Conservation (phyloP, 1,139 yeast species). For the Taiozyma sp. region DNA sequence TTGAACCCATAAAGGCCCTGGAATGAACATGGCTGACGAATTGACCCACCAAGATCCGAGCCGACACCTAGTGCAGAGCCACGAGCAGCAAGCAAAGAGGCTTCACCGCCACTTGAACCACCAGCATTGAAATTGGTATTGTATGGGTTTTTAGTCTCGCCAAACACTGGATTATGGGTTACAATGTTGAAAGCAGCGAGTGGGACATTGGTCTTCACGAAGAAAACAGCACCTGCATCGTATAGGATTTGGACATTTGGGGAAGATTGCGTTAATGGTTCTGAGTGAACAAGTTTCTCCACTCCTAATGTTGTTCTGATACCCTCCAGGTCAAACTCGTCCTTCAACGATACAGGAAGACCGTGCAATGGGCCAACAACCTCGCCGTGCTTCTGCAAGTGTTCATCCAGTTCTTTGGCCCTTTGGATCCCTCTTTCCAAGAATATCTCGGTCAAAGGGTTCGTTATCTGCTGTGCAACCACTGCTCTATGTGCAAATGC, state of each 20-base stretch:
- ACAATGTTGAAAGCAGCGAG: conserved; percentile 53
- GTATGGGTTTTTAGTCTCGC: conserved; percentile 43
- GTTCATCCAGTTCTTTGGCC: conserved; percentile 43
- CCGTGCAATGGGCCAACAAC: conserved; percentile 61
- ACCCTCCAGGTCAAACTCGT: conserved; percentile 44
- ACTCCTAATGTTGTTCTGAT: conserved; percentile 41
- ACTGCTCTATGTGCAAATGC: conserved; percentile 57
- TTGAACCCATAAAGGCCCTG: conserved; percentile 52
- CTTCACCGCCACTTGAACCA: conserved; percentile 65
- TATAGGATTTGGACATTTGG: conserved; percentile 37
- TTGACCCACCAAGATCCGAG: conserved; percentile 63
- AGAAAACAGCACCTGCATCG: conserved; percentile 49
- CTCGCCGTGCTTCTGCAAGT: conserved; percentile 29
- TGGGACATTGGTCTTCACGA: conserved; percentile 56
- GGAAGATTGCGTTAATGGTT: conserved; percentile 35
- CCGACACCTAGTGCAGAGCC: conserved; percentile 56
- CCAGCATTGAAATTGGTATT: conserved; percentile 44
- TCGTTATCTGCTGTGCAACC: conserved; percentile 51
- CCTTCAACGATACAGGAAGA: conserved; percentile 57
- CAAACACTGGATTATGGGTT: conserved; percentile 41
- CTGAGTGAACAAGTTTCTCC: conserved; percentile 30
- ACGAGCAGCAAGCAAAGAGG: conserved; percentile 45
- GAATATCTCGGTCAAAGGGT: conserved; percentile 39
- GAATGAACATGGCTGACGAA: conserved; percentile 52
- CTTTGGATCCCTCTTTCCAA: conserved; percentile 33